phyloP scores from a whole-genome alignment of 2,329 filamentous ascomycete species.

The Trichoderma arundinaceum region DNA sequence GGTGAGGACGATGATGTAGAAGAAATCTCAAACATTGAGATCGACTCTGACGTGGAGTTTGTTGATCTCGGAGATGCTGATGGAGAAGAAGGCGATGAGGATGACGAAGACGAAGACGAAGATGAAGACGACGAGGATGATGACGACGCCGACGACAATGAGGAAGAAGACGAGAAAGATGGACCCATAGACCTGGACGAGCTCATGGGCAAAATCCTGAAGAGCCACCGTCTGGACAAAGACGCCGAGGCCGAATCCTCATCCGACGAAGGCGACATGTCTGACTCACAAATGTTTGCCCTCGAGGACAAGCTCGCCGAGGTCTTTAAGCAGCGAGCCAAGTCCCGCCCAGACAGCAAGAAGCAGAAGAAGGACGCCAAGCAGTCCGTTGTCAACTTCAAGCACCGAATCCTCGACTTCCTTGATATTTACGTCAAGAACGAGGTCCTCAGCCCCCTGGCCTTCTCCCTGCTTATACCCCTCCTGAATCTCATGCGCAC shows the following conservation, averaged over 20 bases:
- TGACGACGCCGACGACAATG: slow-evolving; percentile 49
- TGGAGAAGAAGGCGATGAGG: slow-evolving; percentile 54
- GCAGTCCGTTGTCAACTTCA: slow-evolving; percentile 90
- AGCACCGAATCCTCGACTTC: slow-evolving; percentile 88
- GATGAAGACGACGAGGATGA: slow-evolving; percentile 54
- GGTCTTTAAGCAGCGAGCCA: slow-evolving; percentile 80
- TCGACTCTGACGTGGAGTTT: slow-evolving; percentile 57
- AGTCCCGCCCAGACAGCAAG: slow-evolving; percentile 69
- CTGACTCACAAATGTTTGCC: slow-evolving; percentile 92
- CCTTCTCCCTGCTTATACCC: slow-evolving; percentile 74
- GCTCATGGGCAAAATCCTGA: slow-evolving; percentile 77
- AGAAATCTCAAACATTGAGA: slow-evolving; percentile 50
- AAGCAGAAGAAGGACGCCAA: slow-evolving; percentile 87
- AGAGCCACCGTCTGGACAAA: slow-evolving; percentile 69
- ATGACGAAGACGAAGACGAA: slow-evolving; percentile 49
- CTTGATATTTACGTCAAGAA: slow-evolving; percentile 84
- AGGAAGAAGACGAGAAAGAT: slow-evolving; percentile 52
- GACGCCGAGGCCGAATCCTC: slow-evolving; percentile 61
- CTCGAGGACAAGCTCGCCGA: slow-evolving; percentile 82
- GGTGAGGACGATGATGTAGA: slow-evolving; percentile 52
- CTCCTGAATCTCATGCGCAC: slow-evolving; percentile 76
- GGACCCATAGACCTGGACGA: slow-evolving; percentile 66
- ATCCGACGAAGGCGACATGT: slow-evolving; percentile 80
- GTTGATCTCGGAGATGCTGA: slow-evolving; percentile 52
- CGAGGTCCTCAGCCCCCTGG: slow-evolving; percentile 70